These are phyloP conservation scores for Tuber umbilicatum DNA, from an alignment of 495 filamentous ascomycete species.

Conservation along the genomic window DNA sequence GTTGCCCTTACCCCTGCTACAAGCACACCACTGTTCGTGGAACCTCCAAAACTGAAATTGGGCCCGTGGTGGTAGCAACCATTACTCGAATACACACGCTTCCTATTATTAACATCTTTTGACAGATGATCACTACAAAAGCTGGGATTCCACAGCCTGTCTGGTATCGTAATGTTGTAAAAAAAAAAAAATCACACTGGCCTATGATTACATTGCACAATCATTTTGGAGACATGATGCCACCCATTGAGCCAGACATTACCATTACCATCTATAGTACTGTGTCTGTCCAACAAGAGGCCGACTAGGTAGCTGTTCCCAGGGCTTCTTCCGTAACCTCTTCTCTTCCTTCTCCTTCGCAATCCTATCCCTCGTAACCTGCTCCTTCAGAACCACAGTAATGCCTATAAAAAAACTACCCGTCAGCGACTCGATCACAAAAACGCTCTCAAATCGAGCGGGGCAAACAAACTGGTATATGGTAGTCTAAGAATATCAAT, in stretches of 20 bases:
- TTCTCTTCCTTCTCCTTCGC: conserved; percentile 69
- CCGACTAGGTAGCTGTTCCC: conserved; percentile 76
- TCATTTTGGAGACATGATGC: background rate
- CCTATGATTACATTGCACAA: background rate
- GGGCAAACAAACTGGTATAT: conserved; percentile 58
- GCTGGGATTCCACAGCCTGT: background rate
- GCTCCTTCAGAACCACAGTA: conserved; percentile 82
- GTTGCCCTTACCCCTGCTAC: no score
- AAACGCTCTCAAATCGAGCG: background rate
- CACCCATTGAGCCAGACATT: conserved; percentile 24
- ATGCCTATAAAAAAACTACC: conserved; percentile 51
- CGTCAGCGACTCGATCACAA: conserved; percentile 7
- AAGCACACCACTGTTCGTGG: no score
- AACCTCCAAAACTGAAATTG: no score
- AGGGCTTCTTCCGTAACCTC: conserved; percentile 62
- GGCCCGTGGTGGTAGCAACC: no score
- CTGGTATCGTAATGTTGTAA: background rate
- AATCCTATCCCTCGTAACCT: conserved; percentile 74
- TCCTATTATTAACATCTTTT: background rate
- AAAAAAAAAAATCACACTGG: background rate
- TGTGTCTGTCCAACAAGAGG: conserved; percentile 71
- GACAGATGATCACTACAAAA: background rate
- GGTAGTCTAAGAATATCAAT: conserved; percentile 58
- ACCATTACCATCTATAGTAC: conserved; percentile 85
- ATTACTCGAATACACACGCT: background rate